Evolutionary conservation across 2,329 filamentous ascomycete species (phyloP).

Genomic region (Amauroascus niger): DNA sequence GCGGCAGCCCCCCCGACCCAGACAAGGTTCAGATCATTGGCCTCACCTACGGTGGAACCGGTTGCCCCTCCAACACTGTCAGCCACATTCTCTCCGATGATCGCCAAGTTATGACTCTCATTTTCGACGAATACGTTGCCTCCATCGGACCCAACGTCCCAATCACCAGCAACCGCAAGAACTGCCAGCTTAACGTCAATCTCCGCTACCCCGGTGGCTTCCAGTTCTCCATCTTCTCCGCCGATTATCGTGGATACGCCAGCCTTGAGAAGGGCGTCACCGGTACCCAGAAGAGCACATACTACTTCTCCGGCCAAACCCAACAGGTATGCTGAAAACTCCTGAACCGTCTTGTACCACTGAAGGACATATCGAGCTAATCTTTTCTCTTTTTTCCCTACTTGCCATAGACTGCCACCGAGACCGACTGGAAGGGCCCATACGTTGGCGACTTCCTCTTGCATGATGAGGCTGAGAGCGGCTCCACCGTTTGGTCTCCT

Average conservation of each 20-base stretch:
- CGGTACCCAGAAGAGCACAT: conserved; percentile 44
- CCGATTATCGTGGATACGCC: conserved; percentile 46
- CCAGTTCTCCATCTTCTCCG: conserved; percentile 45
- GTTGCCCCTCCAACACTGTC: conserved; percentile 40
- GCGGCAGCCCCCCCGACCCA: conserved; percentile 22
- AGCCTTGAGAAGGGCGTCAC: conserved; percentile 39
- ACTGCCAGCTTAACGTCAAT: conserved; percentile 47
- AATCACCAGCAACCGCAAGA: conserved; percentile 41
- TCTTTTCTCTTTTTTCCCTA: background rate
- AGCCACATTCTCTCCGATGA: conserved; percentile 37
- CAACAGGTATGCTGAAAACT: conserved; percentile 29
- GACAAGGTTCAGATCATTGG: conserved; percentile 34
- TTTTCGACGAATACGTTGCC: conserved; percentile 45
- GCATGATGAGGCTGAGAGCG: conserved; percentile 39
- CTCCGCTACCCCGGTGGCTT: conserved; percentile 44
- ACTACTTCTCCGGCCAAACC: conserved; percentile 45
- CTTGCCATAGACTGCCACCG: conserved; percentile 26
- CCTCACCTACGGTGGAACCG: conserved; percentile 41
- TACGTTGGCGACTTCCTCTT: conserved; percentile 37
- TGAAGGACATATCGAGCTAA: conserved; percentile 17
- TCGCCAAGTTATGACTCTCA: conserved; percentile 39
- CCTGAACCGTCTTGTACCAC: background rate
- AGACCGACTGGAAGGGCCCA: conserved; percentile 38
- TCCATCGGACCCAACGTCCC: conserved; percentile 39
- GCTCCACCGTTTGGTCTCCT: conserved; percentile 44